phyloP scores from a whole-genome alignment of 176 grass and related monocot genomes.

The Aegilops umbellulata region DNA sequence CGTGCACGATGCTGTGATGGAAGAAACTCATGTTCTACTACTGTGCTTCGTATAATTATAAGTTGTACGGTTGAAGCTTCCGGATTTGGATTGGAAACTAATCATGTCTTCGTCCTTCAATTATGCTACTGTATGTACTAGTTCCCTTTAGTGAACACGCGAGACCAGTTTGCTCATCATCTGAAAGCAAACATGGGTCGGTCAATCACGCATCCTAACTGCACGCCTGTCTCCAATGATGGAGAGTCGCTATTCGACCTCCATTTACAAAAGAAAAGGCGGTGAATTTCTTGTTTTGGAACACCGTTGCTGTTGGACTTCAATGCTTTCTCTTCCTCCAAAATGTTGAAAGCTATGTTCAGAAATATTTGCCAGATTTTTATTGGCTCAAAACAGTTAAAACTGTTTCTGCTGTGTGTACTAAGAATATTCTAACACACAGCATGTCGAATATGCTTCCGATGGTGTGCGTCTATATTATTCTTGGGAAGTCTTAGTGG shows the following conservation, averaged over 20 bases:
- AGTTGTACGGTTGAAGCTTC: background rate
- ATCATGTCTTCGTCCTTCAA: background rate
- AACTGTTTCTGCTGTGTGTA: background rate
- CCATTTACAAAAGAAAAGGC: background rate
- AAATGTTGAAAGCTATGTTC: background rate
- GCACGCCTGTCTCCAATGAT: background rate
- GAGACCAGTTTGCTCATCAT: background rate
- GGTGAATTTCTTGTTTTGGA: background rate
- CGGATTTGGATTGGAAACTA: background rate
- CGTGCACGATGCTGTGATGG: slow-evolving; percentile 18
- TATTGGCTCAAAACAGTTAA: background rate
- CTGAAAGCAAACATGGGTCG: background rate
- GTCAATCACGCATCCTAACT: background rate
- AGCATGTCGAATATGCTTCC: background rate
- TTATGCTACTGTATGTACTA: too few species aligned
- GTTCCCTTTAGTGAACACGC: too few species aligned
- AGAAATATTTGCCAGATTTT: background rate
- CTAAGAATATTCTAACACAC: slow-evolving; percentile 5
- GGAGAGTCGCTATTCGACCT: background rate
- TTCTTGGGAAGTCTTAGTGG: background rate
- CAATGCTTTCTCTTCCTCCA: background rate
- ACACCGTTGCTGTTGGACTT: background rate
- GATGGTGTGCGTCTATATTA: background rate
- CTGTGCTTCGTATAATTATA: background rate
- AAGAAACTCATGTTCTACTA: background rate